Evolutionary conservation across 2,329 filamentous ascomycete species (phyloP).

Genomic region (Diaporthe sp.): DNA sequence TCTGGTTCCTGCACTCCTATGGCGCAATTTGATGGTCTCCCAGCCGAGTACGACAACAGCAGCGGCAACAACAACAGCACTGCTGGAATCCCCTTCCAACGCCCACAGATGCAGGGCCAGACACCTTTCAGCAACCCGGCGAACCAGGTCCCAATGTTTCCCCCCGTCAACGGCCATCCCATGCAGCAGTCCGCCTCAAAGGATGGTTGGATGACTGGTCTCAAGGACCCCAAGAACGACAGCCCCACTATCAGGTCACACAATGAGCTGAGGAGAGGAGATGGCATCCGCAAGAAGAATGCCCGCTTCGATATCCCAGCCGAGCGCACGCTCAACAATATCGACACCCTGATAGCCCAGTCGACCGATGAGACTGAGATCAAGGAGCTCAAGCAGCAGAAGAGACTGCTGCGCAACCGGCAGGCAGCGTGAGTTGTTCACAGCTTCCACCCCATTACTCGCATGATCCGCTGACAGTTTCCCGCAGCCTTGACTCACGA

Average conservation of each 20-base stretch:
- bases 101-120: conserved; percentile 62
- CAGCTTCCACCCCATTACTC: conserved; percentile 34
- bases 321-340: conserved; percentile 93
- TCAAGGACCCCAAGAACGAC: conserved; percentile 69
- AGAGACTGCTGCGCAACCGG: conserved; percentile 92
- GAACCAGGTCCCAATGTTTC: conserved; percentile 67
- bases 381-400: conserved; percentile 99
- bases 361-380: conserved; percentile 92
- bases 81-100: conserved; percentile 63
- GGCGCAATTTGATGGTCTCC: conserved; percentile 75
- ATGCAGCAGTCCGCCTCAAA: conserved; percentile 70
- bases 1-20: conserved; percentile 82
- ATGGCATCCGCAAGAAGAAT: conserved; percentile 99
- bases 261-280: conserved; percentile 82
- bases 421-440: conserved; percentile 86
- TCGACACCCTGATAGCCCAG: conserved; percentile 90
- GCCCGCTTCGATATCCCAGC: conserved; percentile 95
- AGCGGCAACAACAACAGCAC: conserved; percentile 42
- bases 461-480: conserved; percentile 37
- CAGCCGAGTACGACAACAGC: conserved; percentile 66
- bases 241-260: conserved; percentile 79
- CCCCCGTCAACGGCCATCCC: conserved; percentile 58
- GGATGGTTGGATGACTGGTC: conserved; percentile 64
- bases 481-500: conserved; percentile 86
- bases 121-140: conserved; percentile 68